Base-by-base conservation (phyloP, 371 early-diverging fungal genomes). In the Dinochytrium kinnereticum region DNA sequence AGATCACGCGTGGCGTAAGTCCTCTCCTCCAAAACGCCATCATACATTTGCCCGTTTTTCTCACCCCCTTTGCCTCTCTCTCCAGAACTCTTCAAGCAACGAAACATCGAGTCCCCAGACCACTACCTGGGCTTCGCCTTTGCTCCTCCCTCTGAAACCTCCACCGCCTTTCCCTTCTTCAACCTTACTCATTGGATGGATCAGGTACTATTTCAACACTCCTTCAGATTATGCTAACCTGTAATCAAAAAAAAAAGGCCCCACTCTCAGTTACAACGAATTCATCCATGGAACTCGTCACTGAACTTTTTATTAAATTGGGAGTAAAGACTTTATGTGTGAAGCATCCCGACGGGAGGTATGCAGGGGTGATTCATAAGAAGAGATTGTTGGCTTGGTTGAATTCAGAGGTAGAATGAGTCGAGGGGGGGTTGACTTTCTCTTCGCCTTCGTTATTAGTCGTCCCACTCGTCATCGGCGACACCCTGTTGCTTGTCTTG, bases 251-350 rank as follows among this genome's bases (percentile, higher is more conserved):
- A n/a, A n/a, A n/a, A n/a, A n/a, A n/a, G 87, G 92, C 95, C 0
- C 97, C 97, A 0, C 68, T 96, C 17, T 85, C 92, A 0, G 87
- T 96, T 10, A 84, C 89, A 24, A 78, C 88, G 1, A 86, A 89
- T 64, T 85, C 94, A 21, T 91, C 94, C 26, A 91, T 95, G 86
- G 96, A 96, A 61, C 71, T 95, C n/a, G 91, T 94, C 10, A 84
- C 91, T 78, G 95, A 95, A 64, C 77, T 97, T 71, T 95, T 97
- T 78, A 86, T 90, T 70, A 93, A 95, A 75, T 79, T 96, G 24
- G 98, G 96, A 7, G 69, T 88, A 5, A 84, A 84, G 50, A 78
- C 79, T 17, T 30, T 86, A 21, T 75, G 77, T 37, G 81, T 86
- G 1, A 36, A 33, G 13, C 53, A 55, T 3, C 21, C 39, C 1